Percentiles rank a stretch among this genome's conserved stretches.
phyloP scores from a whole-genome alignment of 2,329 filamentous ascomycete species.

The Sclerotinia minor region DNA sequence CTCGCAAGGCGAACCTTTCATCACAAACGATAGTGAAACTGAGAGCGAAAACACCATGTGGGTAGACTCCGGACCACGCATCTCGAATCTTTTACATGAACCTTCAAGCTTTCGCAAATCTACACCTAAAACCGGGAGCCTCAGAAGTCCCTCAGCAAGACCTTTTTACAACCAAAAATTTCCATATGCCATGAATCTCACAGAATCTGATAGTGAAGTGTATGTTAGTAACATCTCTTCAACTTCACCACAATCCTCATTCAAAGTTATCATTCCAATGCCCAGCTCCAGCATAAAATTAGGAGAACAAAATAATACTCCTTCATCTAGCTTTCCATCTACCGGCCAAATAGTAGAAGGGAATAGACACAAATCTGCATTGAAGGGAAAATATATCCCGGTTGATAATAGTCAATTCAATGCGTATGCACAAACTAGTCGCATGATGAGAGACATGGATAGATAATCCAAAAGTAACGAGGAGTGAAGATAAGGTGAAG shows the following conservation, averaged over 20 bases:
- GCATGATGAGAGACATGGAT: slow-evolving; percentile 19
- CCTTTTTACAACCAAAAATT: background rate
- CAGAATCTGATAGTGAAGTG: background rate
- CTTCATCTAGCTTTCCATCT: background rate
- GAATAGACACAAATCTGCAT: background rate
- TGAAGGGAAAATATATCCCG: slow-evolving; percentile 27
- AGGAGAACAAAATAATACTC: background rate
- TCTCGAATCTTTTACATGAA: background rate
- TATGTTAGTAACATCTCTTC: background rate
- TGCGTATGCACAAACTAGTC: slow-evolving; percentile 31
- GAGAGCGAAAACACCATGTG: background rate
- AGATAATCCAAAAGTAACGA: background rate
- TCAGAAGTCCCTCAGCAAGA: background rate
- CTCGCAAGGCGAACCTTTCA: background rate
- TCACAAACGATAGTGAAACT: slow-evolving; percentile 1
- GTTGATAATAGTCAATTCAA: slow-evolving; percentile 32
- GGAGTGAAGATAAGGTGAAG: too few species aligned
- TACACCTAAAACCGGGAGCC: background rate
- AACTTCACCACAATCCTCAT: background rate
- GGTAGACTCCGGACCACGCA: background rate
- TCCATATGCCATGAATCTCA: background rate
- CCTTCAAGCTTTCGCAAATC: background rate
- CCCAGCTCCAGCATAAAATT: too few species aligned
- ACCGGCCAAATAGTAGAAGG: too few species aligned
- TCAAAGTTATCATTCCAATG: background rate